Evolutionary conservation across 2,329 filamentous ascomycete species (phyloP).

Genomic region (Xylariaceae sp.): DNA sequence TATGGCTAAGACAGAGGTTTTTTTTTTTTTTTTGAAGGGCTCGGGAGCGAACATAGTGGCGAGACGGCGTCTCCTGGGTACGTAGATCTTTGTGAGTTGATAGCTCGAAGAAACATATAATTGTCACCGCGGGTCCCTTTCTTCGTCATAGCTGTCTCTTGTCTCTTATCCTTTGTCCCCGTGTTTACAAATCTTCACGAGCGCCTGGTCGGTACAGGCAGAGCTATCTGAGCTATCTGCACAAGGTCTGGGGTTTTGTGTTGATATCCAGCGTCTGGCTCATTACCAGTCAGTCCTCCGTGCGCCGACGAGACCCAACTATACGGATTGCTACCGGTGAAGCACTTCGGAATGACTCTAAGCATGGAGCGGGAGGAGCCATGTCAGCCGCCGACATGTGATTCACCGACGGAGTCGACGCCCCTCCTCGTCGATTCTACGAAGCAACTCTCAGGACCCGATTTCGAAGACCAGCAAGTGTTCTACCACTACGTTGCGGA

Average conservation of each 20-base stretch:
- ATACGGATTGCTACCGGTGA: background rate
- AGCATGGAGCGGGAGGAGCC: background rate
- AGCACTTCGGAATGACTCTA: background rate
- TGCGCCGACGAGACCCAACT: background rate
- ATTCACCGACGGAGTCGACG: constrained; percentile 18
- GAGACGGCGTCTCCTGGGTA: background rate
- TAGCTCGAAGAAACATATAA: background rate
- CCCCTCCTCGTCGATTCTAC: constrained; percentile 20
- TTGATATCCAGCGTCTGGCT: background rate
- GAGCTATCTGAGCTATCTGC: background rate
- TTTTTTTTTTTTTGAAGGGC: background rate
- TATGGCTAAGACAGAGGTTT: background rate
- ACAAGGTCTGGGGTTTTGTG: background rate
- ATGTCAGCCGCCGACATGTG: background rate
- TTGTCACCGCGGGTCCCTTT: background rate
- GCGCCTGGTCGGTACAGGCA: background rate
- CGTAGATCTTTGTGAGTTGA: background rate
- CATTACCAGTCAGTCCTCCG: background rate
- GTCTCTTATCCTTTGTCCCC: background rate
- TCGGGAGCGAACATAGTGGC: background rate
- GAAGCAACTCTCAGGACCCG: constrained; percentile 6
- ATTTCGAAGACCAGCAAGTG: background rate
- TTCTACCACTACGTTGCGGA: constrained; percentile 23
- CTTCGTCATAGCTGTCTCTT: background rate
- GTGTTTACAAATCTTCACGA: background rate